Base-by-base conservation (phyloP, 2,329 filamentous ascomycete species). In the Aspergillus oerlinghausenensis region DNA sequence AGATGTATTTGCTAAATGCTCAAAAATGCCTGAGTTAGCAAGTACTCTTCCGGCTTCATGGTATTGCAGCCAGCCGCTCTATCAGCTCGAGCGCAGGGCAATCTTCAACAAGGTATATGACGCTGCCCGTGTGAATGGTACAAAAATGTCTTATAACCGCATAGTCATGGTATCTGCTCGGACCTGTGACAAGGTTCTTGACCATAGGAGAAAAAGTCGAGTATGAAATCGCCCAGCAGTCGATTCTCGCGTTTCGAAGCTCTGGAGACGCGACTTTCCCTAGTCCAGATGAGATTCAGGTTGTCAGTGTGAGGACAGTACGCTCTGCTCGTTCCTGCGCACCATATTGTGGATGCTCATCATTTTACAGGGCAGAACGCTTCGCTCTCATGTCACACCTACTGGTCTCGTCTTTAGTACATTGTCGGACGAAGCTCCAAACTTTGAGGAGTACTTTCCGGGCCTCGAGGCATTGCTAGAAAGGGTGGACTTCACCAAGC, bases 401-500 rank as follows among this genome's bases (percentile, higher is more conserved):
- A 83, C 79, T 1, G 82, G 82, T 0, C 72, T 84, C 0, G 63
- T 84, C 1, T 84, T 84, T 58, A 71, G 78, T 4, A 79, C 81
- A 3, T 70, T 84, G 3, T 80, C 78, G 11, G 67, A 77, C 19
- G 70, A 79, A 26, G 73, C 79, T 19, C 78, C 78, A 0, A 63
- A 67, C 2, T 84, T 84, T 59, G 70, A 81, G 19, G 77, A 82
- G 43, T 84, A 78, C 69, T 84, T 82, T 60, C 78, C 77, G 0
- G 78, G 80, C 1, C 69, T 84, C 0, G 78, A 83, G 58, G 71
- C 74, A 2, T 59, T 83, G 2, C 73, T 82, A 1, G 71, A 72
- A 2, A 75, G 68, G 45, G 80, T 83, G 3, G 79, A 84, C 56
- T 84, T 84, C 63, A 82, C 80, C 3, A 74, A 78, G 54, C 71